Base-by-base conservation (phyloP, 495 filamentous ascomycete genomes). In the Neurospora sp. region DNA sequence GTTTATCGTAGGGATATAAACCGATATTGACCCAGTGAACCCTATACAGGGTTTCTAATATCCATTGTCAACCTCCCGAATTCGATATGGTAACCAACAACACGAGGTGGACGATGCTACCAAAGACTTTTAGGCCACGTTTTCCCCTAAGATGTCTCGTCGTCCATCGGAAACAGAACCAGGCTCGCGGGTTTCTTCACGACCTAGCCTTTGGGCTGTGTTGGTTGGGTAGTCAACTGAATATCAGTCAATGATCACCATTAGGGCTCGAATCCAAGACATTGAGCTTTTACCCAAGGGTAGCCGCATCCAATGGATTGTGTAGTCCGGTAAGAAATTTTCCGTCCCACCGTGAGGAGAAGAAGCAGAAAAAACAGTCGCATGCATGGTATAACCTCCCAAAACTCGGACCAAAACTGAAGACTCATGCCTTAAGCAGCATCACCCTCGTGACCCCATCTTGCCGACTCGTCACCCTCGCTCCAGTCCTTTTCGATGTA, bases 401-500 rank as follows among this genome's bases (percentile, higher is more conserved):
- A 18, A 73, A 48, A 31, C 65, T 31, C 38, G 18, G 39, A 69
- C 39, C 27, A 69, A 38, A 45, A 27, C 71, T 69, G 16, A 18
- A 72, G n/a, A 5, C 22, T 68, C 40, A 73, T 42, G 65, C 27
- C 77, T 77, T 77, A 27, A 27, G 40, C 72, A 68, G 45, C 74
- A 40, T 79, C 78, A 12, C 72, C 78, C 69, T 81, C 79, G 1
- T 70, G 77, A 14, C 91, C 90, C 96, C 94, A 97, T 76, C 96
- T 85, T 37, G 88, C 89, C 70, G 85, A 88, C 84, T 99, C 96
- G 75, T 98, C 91, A 4, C 94, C 95, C 12, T 88, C 88, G 40
- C 86, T 86, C 94, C 95, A 98, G 1, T 85, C 81, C 78, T 91
- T 91, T 81, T 98, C 96, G 22, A 90, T 83, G 75, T 99, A 99